Base-by-base conservation (phyloP, 1,284 basidiomycete species). In the Anthracocystis panici-leucophaei region DNA sequence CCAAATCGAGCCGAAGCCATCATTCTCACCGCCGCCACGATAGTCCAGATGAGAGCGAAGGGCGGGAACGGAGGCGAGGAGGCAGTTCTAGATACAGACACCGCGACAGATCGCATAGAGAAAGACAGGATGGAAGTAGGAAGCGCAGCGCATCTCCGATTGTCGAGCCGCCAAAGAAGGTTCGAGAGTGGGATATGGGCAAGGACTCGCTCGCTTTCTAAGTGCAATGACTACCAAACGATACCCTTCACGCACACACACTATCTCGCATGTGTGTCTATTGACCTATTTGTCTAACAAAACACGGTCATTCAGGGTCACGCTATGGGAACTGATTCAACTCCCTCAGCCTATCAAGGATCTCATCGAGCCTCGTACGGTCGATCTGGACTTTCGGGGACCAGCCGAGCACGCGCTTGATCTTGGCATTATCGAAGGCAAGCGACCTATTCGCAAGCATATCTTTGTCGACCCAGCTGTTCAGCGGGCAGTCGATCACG, bases 391-490 rank as follows among this genome's bases (percentile, higher is more conserved):
- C 51, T n/a, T 58, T 46, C 4, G 71, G 71, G 12, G 40, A 12
- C 78, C 78, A 81, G 9, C 59, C 67, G 7, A 78, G 50, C 3
- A 72, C 48, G 8, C 55, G 21, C 40, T 70, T 58, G 35, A 65
- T 56, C 57, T 81, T 81, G 27, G 55, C 33, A 42, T 66, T 65
- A 55, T 72, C 64, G 16, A 80, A 53, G 1, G 71, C 74, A 21
- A 74, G 44, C 27, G 68, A 55, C 7, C 61, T 58, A 21, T 79
- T 72, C 14, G 72, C 74, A 2, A 81, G 51, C 52, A 68, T 10
- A 27, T 81, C 75, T 2, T 51, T 41, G 45, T 75, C 72, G 44
- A 71, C 46, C 49, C 58, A 64, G 5, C 54, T 62, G 35, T 44
- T 65, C 5, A 73, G 40, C 4, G 70, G 53, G 6, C 44, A 25